phyloP scores from a whole-genome alignment of 257 asterid species.

The Thymus mandschuricus region DNA sequence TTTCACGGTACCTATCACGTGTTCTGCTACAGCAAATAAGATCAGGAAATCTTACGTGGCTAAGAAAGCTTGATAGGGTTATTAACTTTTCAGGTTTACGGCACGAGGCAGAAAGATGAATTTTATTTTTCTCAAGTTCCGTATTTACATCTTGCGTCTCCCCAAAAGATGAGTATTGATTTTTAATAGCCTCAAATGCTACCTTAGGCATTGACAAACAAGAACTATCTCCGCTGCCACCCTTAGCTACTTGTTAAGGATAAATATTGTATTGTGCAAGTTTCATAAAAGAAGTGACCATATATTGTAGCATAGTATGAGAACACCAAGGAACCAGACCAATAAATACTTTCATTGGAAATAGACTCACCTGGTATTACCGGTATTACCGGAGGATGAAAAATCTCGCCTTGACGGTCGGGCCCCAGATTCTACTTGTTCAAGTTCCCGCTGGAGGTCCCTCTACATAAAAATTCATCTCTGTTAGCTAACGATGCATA shows the following conservation, averaged over 20 bases:
- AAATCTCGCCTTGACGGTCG: conserved; percentile 82
- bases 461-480: conserved; percentile 54
- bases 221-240: conserved; percentile 5
- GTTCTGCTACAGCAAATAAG: conserved; percentile 42
- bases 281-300: not conserved
- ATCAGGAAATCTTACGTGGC: not conserved
- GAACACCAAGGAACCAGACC: conserved; percentile 3
- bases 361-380: conserved; percentile 71
- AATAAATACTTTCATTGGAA: conserved; percentile 12
- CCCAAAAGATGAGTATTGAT: not conserved
- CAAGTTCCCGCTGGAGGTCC: conserved; percentile 95
- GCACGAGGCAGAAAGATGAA: not conserved
- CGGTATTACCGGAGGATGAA: conserved; percentile 72
- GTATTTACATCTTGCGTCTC: not conserved
- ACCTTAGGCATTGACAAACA: not conserved
- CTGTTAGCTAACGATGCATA: conserved; percentile 12
- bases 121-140: not conserved
- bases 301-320: conserved; percentile 11
- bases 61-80: not conserved
- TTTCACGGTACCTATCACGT: conserved; percentile 84
- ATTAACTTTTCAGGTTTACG: not conserved
- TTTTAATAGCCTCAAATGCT: conserved; percentile 9
- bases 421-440: conserved; percentile 88
- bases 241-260: not conserved
- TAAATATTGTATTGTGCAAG: not conserved